Evolutionary conservation across 495 filamentous ascomycete species (phyloP).

Genomic region (Thermochaetoides thermophila): DNA sequence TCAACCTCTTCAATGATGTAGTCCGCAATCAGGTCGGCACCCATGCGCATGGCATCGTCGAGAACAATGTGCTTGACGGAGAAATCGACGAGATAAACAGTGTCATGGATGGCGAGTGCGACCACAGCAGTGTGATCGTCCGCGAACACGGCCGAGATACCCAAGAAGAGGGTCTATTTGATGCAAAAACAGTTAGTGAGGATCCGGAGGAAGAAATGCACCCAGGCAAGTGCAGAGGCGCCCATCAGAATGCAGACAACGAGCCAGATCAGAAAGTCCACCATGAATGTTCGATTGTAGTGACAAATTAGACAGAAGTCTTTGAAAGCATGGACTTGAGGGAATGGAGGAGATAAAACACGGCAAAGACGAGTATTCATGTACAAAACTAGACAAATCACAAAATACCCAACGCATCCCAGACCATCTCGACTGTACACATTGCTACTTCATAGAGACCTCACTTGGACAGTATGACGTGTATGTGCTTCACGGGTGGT

Average conservation of each 20-base stretch:
- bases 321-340: not conserved
- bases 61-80: conserved; percentile 40
- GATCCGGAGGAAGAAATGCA: not conserved
- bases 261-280: too few relatives aligned
- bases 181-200: not conserved
- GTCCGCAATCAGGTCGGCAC: conserved; percentile 34
- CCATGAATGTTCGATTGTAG: not conserved
- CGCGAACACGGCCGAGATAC: conserved; percentile 40
- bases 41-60: conserved; percentile 19
- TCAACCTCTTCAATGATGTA: conserved; percentile 39
- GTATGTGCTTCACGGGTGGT: too few relatives aligned
- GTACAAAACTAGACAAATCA: too few relatives aligned
- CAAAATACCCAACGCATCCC: too few relatives aligned
- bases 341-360: not conserved
- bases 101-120: conserved; percentile 60
- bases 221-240: too few relatives aligned
- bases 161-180: conserved; percentile 47
- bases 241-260: not conserved
- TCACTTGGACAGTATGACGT: too few relatives aligned
- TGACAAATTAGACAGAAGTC: not conserved
- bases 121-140: conserved; percentile 38
- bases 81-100: conserved; percentile 66
- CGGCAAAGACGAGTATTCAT: conserved; percentile 1
- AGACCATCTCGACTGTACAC: too few relatives aligned
- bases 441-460: too few relatives aligned